Conservation (phyloP, 371 early-diverging fungal species). For the Dentiscutata heterogama region DNA sequence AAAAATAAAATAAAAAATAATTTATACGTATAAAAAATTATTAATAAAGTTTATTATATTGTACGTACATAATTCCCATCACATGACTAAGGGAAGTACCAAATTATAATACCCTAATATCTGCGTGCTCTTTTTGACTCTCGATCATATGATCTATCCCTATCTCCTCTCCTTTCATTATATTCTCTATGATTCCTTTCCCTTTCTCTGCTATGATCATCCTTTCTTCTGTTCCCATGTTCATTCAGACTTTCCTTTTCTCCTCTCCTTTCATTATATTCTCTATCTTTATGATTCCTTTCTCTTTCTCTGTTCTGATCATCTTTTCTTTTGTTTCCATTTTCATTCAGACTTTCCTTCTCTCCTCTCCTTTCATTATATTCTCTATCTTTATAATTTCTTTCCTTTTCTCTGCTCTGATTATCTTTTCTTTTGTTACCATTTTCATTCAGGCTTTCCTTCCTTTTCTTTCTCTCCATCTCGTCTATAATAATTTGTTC, state of each 20-base stretch:
- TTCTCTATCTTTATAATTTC: conserved; percentile 2
- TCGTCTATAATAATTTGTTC: conserved; percentile 42
- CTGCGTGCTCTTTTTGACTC: conserved; percentile 22
- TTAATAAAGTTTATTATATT: too few relatives aligned
- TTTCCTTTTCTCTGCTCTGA: conserved; percentile 30
- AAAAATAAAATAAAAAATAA: too few relatives aligned
- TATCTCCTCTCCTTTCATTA: conserved; percentile 11
- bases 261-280: background rate
- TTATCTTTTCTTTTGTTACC: conserved; percentile 12
- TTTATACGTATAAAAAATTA: too few relatives aligned
- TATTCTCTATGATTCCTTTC: too few relatives aligned
- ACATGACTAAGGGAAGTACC: too few relatives aligned
- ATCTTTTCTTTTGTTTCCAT: conserved; percentile 16
- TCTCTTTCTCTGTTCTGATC: background rate
- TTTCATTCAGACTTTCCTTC: background rate
- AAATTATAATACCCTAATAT: too few relatives aligned
- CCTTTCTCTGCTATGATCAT: too few relatives aligned
- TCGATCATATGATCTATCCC: conserved; percentile 10
- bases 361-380: background rate
- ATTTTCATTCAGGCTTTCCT: conserved; percentile 16
- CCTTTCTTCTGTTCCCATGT: background rate
- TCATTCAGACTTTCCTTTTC: conserved; percentile 8
- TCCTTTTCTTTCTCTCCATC: conserved; percentile 40
- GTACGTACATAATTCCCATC: too few relatives aligned
- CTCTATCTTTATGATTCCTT: background rate